A percentile compares a stretch with the other conserved stretches of the same genome.
Evolutionary conservation across 306 rosid genomes (phyloP).

Genomic region (Cucurbita pepo): DNA sequence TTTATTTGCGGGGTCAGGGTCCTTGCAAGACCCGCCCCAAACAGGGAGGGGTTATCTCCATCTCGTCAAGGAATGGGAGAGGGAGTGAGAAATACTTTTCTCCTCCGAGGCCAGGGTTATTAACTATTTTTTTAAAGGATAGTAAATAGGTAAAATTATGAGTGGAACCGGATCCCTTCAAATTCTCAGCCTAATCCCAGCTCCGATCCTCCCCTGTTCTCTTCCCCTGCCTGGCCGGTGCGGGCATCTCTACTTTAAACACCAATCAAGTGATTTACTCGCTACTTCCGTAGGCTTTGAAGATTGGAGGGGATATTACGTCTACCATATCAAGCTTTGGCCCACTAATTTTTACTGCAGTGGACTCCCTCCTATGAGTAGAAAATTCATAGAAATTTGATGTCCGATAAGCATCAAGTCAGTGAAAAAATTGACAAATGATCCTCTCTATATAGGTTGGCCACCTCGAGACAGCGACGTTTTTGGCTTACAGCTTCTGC

Average conservation of each 20-base stretch:
- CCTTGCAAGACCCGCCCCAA: too few relatives aligned
- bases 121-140: too few relatives aligned
- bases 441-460: background rate
- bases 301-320: background rate
- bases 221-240: too few relatives aligned
- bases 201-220: too few relatives aligned
- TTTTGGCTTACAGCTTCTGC: slow-evolving; percentile 1
- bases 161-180: too few relatives aligned
- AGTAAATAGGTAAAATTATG: too few relatives aligned
- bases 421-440: background rate
- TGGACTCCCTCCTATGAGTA: background rate
- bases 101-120: too few relatives aligned
- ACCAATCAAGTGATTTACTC: background rate
- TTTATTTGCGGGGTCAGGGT: too few relatives aligned
- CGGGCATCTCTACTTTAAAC: background rate
- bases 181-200: too few relatives aligned
- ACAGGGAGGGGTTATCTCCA: too few relatives aligned
- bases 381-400: background rate
- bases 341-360: background rate
- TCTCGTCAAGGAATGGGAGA: too few relatives aligned
- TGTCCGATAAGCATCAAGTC: slow-evolving; percentile 1
- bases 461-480: background rate
- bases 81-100: too few relatives aligned
- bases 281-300: background rate
- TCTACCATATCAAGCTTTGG: background rate